Conservation (phyloP, 345 rosid species). For the Eucalyptus sp. region DNA sequence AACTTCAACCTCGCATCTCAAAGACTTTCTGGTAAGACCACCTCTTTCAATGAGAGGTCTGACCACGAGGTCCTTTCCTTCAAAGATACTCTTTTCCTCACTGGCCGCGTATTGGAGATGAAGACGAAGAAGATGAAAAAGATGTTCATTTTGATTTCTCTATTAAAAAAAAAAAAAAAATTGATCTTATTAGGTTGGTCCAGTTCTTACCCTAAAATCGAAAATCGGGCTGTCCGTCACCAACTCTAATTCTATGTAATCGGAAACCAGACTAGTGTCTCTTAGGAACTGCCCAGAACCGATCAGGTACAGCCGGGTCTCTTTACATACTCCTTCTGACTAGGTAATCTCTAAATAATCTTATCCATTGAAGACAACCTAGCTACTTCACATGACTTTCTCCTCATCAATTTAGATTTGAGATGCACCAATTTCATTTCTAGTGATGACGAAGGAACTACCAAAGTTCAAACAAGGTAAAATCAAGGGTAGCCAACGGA, state of each 20-base stretch:
- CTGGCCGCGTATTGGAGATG: not conserved
- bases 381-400: not conserved
- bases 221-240: not conserved
- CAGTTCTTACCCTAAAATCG: accelerated
- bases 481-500: not conserved
- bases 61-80: not conserved
- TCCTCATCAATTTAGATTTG: not conserved
- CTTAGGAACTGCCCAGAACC: accelerated
- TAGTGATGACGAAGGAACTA: not conserved
- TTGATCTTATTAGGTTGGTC: too few relatives aligned
- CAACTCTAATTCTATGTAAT: not conserved
- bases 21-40: not conserved
- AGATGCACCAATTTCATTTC: not conserved
- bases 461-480: not conserved
- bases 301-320: accelerated
- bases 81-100: not conserved
- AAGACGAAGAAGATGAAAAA: not conserved
- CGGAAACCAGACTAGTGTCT: not conserved
- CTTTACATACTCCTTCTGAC: too few relatives aligned
- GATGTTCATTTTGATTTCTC: not conserved
- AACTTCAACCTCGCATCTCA: not conserved
- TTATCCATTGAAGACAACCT: not conserved
- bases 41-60: not conserved
- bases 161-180: too few relatives aligned
- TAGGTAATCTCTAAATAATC: not conserved